These are phyloP conservation scores for Petunia hybrid DNA, from an alignment of 305 asterid genomes.

Conservation along the genomic window DNA sequence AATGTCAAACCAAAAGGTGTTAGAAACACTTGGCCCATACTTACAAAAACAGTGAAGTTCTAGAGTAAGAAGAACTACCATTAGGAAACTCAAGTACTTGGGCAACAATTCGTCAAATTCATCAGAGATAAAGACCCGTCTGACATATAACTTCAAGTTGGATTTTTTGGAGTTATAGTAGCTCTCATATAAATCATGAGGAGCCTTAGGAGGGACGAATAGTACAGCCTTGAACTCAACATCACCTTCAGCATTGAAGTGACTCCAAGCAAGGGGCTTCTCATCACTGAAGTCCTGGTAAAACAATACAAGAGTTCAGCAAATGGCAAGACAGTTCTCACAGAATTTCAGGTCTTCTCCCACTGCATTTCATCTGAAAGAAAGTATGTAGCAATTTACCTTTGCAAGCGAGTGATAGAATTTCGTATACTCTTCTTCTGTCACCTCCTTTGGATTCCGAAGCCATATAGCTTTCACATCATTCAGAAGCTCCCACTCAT, in stretches of 20 bases:
- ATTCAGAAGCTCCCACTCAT: constrained; percentile 88
- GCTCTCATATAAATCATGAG: constrained; percentile 82
- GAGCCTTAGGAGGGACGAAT: constrained; percentile 90
- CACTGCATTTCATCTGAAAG: neutral
- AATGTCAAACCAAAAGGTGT: neutral
- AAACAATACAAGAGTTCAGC: constrained; percentile 27
- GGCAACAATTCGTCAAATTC: constrained; percentile 87
- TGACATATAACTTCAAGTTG: constrained; percentile 71
- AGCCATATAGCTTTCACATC: constrained; percentile 90
- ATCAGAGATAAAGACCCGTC: constrained; percentile 85
- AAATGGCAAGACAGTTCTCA: neutral
- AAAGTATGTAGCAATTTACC: constrained; percentile 45
- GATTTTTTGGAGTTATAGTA: constrained; percentile 76
- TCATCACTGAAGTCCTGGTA: constrained; percentile 74
- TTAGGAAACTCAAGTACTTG: constrained; percentile 76
- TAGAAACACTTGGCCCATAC: neutral
- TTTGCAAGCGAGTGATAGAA: constrained; percentile 79
- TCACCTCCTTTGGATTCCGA: constrained; percentile 78
- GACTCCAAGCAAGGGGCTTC: constrained; percentile 82
- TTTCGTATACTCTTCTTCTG: constrained; percentile 76
- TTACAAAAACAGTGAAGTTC: neutral
- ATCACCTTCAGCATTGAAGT: constrained; percentile 86
- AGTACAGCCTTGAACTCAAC: constrained; percentile 85
- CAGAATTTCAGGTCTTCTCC: neutral
- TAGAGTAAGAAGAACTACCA: constrained; percentile 47